Conservation (phyloP, 441 rosid genomes). For the Arabidopsis hybrid region DNA sequence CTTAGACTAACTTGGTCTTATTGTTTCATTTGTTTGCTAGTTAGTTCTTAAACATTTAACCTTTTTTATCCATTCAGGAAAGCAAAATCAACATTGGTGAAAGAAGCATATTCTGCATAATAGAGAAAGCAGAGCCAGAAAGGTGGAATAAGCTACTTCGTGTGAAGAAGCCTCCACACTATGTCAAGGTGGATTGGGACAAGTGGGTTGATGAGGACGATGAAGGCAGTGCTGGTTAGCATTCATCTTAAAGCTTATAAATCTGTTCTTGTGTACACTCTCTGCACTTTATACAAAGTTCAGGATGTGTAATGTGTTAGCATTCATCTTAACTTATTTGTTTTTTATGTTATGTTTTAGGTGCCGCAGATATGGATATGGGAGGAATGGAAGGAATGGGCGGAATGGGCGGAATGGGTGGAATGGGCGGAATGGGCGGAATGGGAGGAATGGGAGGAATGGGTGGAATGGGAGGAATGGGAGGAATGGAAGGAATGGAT, state of each 20-base stretch:
- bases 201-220: conserved; percentile 95
- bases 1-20: background rate
- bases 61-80: conserved; percentile 48
- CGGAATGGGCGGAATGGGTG: conserved; percentile 39
- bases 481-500: conserved; percentile 42
- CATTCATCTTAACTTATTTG: background rate
- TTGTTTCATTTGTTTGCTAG: background rate
- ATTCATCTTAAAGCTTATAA: background rate
- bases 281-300: background rate
- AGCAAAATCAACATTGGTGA: conserved; percentile 75
- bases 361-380: conserved; percentile 47
- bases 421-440: conserved; percentile 25
- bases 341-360: conserved; percentile 22
- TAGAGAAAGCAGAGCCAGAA: conserved; percentile 74
- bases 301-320: background rate
- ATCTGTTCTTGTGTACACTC: background rate
- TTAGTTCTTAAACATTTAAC: background rate
- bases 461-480: conserved; percentile 34
- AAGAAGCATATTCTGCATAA: conserved; percentile 69
- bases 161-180: conserved; percentile 72
- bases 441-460: conserved; percentile 34
- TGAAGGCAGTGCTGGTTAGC: conserved; percentile 50
- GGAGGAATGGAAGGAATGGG: conserved; percentile 36
- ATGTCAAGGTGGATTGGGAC: conserved; percentile 87
- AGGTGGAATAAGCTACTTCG: conserved; percentile 81